A percentile compares a stretch with the other conserved stretches of the same genome.
Evolutionary conservation across 179 eudicot genomes (phyloP).

Genomic region (Drosera spatulata): DNA sequence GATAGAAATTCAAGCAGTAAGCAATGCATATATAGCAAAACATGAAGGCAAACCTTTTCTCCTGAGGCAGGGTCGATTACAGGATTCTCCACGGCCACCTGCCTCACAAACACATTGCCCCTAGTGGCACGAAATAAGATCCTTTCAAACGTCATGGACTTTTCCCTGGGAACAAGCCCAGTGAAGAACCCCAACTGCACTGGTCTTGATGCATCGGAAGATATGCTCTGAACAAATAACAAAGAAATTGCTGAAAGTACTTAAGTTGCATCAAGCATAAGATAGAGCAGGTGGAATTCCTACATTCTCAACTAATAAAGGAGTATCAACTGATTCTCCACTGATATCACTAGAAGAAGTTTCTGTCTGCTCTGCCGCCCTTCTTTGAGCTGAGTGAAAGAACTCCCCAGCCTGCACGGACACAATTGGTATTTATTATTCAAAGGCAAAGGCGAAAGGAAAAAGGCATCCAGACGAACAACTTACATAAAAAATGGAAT

Average conservation of each 20-base stretch:
- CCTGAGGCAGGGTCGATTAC: constrained; percentile 71
- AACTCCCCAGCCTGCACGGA: constrained; percentile 57
- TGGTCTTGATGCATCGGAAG: constrained; percentile 50
- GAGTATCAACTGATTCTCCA: constrained; percentile 67
- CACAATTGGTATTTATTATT: neutral
- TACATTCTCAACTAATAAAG: constrained; percentile 65
- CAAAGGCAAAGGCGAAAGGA: constrained; percentile 1
- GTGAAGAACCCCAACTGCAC: constrained; percentile 66
- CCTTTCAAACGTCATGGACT: constrained; percentile 73
- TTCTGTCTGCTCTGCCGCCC: constrained; percentile 56
- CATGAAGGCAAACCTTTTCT: constrained; percentile 37
- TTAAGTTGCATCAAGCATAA: neutral
- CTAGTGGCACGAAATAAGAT: constrained; percentile 74
- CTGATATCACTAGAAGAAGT: constrained; percentile 27
- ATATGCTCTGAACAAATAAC: constrained; percentile 31
- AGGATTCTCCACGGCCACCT: constrained; percentile 42
- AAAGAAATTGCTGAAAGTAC: constrained; percentile 5
- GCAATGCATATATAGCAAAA: neutral
- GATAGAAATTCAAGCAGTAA: neutral
- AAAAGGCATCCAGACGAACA: neutral
- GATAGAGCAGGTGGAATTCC: neutral
- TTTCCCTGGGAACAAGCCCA: constrained; percentile 78
- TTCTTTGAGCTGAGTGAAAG: constrained; percentile 60
- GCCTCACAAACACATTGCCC: constrained; percentile 66
- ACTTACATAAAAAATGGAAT: too few relatives aligned